phyloP scores from a whole-genome alignment of 2,329 filamentous ascomycete genomes.

The Onygenales sp. region DNA sequence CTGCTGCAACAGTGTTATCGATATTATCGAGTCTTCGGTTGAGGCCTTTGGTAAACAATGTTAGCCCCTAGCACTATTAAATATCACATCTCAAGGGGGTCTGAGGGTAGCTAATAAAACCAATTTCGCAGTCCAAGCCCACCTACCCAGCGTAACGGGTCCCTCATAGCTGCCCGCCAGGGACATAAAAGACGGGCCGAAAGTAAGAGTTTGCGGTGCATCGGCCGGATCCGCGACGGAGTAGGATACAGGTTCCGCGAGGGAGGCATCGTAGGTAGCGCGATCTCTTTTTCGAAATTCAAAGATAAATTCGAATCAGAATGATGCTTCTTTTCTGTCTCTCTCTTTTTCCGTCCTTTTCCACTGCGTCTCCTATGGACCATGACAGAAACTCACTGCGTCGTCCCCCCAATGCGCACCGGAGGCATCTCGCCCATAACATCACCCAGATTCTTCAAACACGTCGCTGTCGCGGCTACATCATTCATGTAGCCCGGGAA shows the following conservation, averaged over 20 bases:
- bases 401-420: conserved; percentile 50
- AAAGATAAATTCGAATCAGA: neutral
- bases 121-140: too few relatives aligned
- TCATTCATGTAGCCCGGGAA: conserved; percentile 47
- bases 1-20: conserved; percentile 46
- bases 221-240: conserved; percentile 38
- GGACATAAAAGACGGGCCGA: conserved; percentile 43
- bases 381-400: conserved; percentile 30
- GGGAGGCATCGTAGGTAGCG: conserved; percentile 17
- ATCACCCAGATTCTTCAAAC: conserved; percentile 43
- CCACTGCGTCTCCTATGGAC: too few relatives aligned
- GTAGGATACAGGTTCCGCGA: conserved; percentile 41
- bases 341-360: too few relatives aligned
- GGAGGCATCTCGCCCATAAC: conserved; percentile 45
- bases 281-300: neutral
- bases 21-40: conserved; percentile 46
- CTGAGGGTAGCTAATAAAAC: too few relatives aligned
- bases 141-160: conserved; percentile 38
- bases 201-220: conserved; percentile 42
- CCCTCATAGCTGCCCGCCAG: conserved; percentile 42
- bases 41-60: conserved; percentile 22
- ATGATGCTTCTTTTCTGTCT: too few relatives aligned
- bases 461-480: conserved; percentile 42
- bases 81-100: too few relatives aligned
- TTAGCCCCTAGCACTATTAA: too few relatives aligned